These are phyloP conservation scores for Lecanicillium sp. DNA, from an alignment of 2,329 filamentous ascomycete species.

Conservation along the genomic window DNA sequence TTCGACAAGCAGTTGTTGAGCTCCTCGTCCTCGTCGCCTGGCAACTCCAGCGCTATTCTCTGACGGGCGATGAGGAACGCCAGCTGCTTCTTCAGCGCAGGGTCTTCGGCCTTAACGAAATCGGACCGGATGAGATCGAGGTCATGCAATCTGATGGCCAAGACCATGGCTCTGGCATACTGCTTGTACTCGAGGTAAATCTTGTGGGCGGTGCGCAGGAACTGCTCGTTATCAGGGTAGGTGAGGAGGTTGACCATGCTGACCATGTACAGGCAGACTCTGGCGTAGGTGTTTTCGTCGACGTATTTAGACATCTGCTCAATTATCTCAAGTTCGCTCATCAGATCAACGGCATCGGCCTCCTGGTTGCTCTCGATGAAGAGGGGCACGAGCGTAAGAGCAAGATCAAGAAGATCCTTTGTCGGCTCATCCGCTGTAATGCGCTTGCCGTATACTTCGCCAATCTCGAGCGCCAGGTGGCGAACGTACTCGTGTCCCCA, in stretches of 20 bases:
- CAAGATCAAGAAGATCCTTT: slow-evolving; percentile 79
- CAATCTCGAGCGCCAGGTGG: slow-evolving; percentile 91
- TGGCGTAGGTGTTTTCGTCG: slow-evolving; percentile 86
- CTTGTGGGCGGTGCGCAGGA: slow-evolving; percentile 84
- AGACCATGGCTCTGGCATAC: slow-evolving; percentile 84
- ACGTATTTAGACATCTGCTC: slow-evolving; percentile 83
- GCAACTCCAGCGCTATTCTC: slow-evolving; percentile 72
- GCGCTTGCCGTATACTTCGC: slow-evolving; percentile 85
- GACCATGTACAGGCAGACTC: slow-evolving; percentile 96
- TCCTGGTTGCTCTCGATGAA: slow-evolving; percentile 97
- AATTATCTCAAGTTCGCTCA: slow-evolving; percentile 97
- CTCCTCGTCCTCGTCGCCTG: slow-evolving; percentile 65
- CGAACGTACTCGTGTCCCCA: slow-evolving; percentile 99
- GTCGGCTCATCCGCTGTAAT: slow-evolving; percentile 78
- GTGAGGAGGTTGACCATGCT: slow-evolving; percentile 98
- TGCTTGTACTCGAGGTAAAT: slow-evolving; percentile 94
- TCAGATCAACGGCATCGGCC: slow-evolving; percentile 92
- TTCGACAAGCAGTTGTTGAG: slow-evolving; percentile 83
- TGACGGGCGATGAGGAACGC: slow-evolving; percentile 89
- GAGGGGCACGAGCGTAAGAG: slow-evolving; percentile 78
- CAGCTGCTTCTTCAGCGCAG: slow-evolving; percentile 83
- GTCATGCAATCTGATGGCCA: slow-evolving; percentile 92
- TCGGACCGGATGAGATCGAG: slow-evolving; percentile 73
- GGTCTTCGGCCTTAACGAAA: slow-evolving; percentile 74
- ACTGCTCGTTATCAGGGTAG: slow-evolving; percentile 94